Evolutionary conservation across 768 basidiomycete species (phyloP).

Genomic region (Clathrus columnatus): DNA sequence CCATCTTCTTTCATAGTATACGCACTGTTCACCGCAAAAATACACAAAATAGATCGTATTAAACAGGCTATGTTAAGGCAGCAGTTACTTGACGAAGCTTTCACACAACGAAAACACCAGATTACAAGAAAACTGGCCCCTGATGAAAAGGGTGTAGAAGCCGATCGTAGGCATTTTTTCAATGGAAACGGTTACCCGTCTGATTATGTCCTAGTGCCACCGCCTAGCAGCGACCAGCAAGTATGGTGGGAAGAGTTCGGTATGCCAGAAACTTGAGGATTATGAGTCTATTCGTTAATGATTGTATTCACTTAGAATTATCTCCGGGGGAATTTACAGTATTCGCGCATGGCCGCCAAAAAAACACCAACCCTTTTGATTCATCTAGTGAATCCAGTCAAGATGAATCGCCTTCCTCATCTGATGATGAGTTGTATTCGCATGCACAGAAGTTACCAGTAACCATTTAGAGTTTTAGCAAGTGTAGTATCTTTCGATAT

Average conservation of each 20-base stretch:
- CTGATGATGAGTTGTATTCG: conserved; percentile 77
- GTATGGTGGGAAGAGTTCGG: conserved; percentile 78
- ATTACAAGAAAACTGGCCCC: conserved; percentile 58
- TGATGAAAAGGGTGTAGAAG: conserved; percentile 26
- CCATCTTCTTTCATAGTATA: conserved; percentile 47
- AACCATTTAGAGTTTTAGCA: conserved; percentile 33
- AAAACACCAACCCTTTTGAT: conserved; percentile 61
- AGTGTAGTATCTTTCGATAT: too few species aligned
- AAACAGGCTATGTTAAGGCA: conserved; percentile 67
- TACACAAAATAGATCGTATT: conserved; percentile 68
- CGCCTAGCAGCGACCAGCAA: conserved; percentile 67
- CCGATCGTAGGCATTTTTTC: not conserved
- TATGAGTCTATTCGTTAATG: too few species aligned
- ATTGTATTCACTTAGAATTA: conserved; percentile 35
- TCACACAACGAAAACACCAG: conserved; percentile 54
- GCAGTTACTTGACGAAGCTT: conserved; percentile 54
- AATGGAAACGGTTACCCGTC: conserved; percentile 9
- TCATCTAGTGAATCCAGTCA: conserved; percentile 54
- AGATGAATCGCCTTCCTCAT: conserved; percentile 64
- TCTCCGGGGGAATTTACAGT: conserved; percentile 40
- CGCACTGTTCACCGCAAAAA: conserved; percentile 67
- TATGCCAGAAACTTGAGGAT: conserved; percentile 21
- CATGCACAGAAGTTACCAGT: conserved; percentile 63
- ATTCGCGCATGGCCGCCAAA: conserved; percentile 22
- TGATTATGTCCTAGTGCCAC: conserved; percentile 49